Conservation (phyloP, 208 protist genomes). For the Crithidia thermophila region DNA sequence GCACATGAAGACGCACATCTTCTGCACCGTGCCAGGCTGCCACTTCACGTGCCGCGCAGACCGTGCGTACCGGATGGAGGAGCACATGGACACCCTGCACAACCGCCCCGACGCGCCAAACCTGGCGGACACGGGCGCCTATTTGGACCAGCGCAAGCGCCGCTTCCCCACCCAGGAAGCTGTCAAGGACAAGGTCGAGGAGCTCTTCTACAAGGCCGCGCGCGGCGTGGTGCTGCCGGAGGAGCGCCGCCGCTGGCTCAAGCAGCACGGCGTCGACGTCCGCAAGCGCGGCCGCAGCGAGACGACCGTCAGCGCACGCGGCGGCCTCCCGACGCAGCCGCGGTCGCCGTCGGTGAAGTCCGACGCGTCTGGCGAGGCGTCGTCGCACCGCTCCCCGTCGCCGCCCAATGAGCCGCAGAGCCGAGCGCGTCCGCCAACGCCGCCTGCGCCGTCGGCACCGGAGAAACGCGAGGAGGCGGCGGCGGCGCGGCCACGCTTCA, state of each 20-base stretch:
- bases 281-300: slow-evolving; percentile 68
- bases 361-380: slow-evolving; percentile 1
- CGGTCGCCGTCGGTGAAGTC: slow-evolving; percentile 21
- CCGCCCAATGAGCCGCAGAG: background rate
- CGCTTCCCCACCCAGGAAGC: slow-evolving; percentile 86
- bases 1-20: slow-evolving; percentile 80
- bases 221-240: slow-evolving; percentile 74
- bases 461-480: background rate
- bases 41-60: slow-evolving; percentile 75
- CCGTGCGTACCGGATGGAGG: slow-evolving; percentile 82
- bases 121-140: slow-evolving; percentile 64
- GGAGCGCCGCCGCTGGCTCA: slow-evolving; percentile 83
- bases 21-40: slow-evolving; percentile 83
- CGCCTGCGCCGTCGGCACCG: background rate
- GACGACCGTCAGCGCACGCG: slow-evolving; percentile 51
- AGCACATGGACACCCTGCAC: slow-evolving; percentile 87
- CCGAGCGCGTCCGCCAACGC: background rate
- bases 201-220: slow-evolving; percentile 86
- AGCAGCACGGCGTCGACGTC: slow-evolving; percentile 78
- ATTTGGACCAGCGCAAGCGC: slow-evolving; percentile 65
- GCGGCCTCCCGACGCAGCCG: slow-evolving; percentile 32
- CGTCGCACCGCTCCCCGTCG: background rate
- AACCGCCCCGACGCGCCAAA: slow-evolving; percentile 84
- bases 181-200: slow-evolving; percentile 81
- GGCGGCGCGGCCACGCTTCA: slow-evolving; percentile 16